Conservation (phyloP, 192 early-diverging fungal genomes). For the Backusella circina region DNA sequence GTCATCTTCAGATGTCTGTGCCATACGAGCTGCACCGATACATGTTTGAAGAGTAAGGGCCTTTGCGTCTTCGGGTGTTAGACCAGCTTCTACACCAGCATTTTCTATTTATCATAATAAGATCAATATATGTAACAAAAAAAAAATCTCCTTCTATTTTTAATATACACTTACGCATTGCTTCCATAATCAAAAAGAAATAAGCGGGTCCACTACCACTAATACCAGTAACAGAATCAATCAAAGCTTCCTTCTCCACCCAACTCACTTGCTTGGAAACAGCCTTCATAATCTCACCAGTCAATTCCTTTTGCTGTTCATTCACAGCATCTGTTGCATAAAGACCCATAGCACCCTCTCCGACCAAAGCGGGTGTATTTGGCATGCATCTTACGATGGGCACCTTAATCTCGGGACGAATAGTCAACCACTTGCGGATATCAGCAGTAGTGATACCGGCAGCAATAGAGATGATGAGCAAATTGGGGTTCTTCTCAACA, state of each 20-base stretch:
- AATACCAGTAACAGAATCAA: conserved; percentile 88
- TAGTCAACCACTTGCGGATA: conserved; percentile 68
- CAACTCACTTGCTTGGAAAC: conserved; percentile 82
- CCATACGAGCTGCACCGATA: conserved; percentile 86
- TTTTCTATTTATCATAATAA: conserved; percentile 76
- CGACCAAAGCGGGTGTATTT: conserved; percentile 90
- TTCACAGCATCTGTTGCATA: conserved; percentile 65
- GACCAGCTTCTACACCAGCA: conserved; percentile 71
- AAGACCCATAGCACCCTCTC: conserved; percentile 85
- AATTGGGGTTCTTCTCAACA: conserved; percentile 48
- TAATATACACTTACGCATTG: conserved; percentile 50
- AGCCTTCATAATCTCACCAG: conserved; percentile 66
- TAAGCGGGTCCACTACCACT: conserved; percentile 95
- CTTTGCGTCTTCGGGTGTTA: conserved; percentile 68
- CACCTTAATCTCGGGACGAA: conserved; percentile 4
- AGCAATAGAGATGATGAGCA: conserved; percentile 84
- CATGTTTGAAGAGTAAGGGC: conserved; percentile 89
- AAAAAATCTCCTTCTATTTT: background rate
- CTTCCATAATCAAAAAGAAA: conserved; percentile 91
- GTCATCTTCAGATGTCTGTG: conserved; percentile 62
- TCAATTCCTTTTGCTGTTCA: conserved; percentile 55
- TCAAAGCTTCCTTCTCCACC: conserved; percentile 69
- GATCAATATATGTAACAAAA: conserved; percentile 53
- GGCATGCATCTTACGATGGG: conserved; percentile 85
- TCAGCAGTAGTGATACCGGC: conserved; percentile 80